Conservation (phyloP, 2,329 filamentous ascomycete species). For the Talaromyces rugulosus region DNA sequence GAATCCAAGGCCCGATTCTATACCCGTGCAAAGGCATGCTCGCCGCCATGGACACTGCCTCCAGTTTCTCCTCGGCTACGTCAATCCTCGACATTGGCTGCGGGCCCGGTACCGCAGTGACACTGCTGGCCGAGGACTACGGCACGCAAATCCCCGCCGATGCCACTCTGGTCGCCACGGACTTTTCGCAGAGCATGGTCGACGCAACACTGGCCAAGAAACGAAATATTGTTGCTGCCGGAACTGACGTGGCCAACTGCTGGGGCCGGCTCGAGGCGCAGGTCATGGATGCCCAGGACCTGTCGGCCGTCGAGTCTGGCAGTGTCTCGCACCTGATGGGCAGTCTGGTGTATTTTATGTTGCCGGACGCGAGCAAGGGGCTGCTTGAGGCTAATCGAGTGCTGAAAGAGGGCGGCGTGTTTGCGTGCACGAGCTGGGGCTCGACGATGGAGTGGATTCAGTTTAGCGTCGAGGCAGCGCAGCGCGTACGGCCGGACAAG, state of each 20-base stretch:
- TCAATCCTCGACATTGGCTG: conserved; percentile 7
- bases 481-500: background rate
- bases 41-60: background rate
- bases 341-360: conserved; percentile 10
- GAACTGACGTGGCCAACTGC: background rate
- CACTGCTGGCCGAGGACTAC: conserved; percentile 6
- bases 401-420: conserved; percentile 5
- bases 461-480: background rate
- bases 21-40: conserved; percentile 5
- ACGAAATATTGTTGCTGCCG: background rate
- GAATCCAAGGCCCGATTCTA: background rate
- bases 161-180: conserved; percentile 2
- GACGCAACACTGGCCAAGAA: background rate
- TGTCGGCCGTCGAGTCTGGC: background rate
- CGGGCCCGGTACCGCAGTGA: conserved; percentile 6
- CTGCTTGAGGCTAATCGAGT: conserved; percentile 6
- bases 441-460: background rate
- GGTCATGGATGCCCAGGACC: conserved; percentile 10
- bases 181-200: conserved; percentile 10
- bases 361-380: conserved; percentile 7
- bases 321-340: conserved; percentile 7
- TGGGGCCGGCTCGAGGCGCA: conserved; percentile 1
- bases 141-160: background rate
- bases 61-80: conserved; percentile 1
- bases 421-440: conserved; percentile 11